Percentiles rank a stretch among this genome's conserved stretches.
These are phyloP conservation scores for Dimocarpus longan DNA, from an alignment of 345 rosid species.

Conservation along the genomic window DNA sequence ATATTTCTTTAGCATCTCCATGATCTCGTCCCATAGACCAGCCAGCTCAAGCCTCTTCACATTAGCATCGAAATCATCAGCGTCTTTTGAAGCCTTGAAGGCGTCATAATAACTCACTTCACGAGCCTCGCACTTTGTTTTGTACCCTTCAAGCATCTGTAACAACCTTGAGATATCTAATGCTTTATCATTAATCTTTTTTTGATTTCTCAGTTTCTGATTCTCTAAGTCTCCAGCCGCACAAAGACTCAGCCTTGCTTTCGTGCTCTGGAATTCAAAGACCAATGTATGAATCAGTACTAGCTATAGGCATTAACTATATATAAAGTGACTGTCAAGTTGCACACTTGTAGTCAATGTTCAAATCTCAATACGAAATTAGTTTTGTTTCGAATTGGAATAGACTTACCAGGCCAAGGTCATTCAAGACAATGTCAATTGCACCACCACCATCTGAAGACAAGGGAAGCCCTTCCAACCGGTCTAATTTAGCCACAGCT, in stretches of 20 bases:
- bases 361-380: too few species aligned
- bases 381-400: not conserved
- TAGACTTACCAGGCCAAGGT: constrained; percentile 69
- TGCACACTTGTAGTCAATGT: too few species aligned
- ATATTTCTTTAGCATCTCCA: constrained; percentile 59
- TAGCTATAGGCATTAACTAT: not conserved
- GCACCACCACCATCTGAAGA: constrained; percentile 27
- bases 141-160: constrained; percentile 35
- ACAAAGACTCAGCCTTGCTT: constrained; percentile 57
- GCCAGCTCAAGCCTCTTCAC: constrained; percentile 66
- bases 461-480: constrained; percentile 40
- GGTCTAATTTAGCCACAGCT: constrained; percentile 29
- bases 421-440: constrained; percentile 34
- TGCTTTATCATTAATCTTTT: constrained; percentile 23
- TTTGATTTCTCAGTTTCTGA: constrained; percentile 45
- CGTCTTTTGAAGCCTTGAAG: constrained; percentile 44
- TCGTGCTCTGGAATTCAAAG: constrained; percentile 46
- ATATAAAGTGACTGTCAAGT: not conserved
- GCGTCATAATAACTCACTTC: constrained; percentile 62
- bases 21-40: constrained; percentile 70
- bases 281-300: not conserved
- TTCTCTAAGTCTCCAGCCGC: constrained; percentile 62
- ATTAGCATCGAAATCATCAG: constrained; percentile 66
- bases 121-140: constrained; percentile 30
- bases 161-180: constrained; percentile 26